A percentile compares a stretch with the other conserved stretches of the same genome.
Evolutionary conservation across 2,329 filamentous ascomycete genomes (phyloP).

Genomic region (Ascochyta koolunga): DNA sequence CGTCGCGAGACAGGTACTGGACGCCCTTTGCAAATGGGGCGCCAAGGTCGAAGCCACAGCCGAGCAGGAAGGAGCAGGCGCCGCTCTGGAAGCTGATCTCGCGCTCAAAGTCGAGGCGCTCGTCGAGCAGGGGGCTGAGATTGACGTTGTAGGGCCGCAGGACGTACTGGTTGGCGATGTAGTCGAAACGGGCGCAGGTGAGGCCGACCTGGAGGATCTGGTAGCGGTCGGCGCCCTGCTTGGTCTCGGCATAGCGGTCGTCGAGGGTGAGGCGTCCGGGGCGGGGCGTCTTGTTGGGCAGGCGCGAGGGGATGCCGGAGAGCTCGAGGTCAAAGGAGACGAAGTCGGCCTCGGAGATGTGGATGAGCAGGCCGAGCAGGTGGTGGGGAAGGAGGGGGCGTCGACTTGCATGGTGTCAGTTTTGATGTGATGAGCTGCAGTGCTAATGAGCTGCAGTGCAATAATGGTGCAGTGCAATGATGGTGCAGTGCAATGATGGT

Average conservation of each 20-base stretch:
- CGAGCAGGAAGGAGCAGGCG: slow-evolving; percentile 66
- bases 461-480: too few relatives aligned
- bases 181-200: slow-evolving; percentile 66
- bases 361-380: slow-evolving; percentile 62
- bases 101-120: slow-evolving; percentile 64
- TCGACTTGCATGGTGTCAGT: slow-evolving; percentile 65
- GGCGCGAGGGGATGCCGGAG: slow-evolving; percentile 62
- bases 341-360: slow-evolving; percentile 65
- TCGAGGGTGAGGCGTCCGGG: slow-evolving; percentile 60
- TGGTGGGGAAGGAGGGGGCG: slow-evolving; percentile 55
- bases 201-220: slow-evolving; percentile 71
- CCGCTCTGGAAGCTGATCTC: slow-evolving; percentile 64
- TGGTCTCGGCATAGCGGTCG: slow-evolving; percentile 66
- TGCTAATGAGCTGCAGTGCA: too few relatives aligned
- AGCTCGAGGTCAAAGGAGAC: slow-evolving; percentile 71
- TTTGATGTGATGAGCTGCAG: too few relatives aligned
- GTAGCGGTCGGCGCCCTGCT: slow-evolving; percentile 65
- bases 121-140: slow-evolving; percentile 62
- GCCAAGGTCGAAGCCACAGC: slow-evolving; percentile 64
- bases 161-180: slow-evolving; percentile 57
- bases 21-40: slow-evolving; percentile 63
- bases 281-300: slow-evolving; percentile 45
- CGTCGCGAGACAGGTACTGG: slow-evolving; percentile 66
- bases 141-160: slow-evolving; percentile 70
- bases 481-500: too few relatives aligned